Base-by-base conservation (phyloP, 306 rosid genomes). In the Malus asiatica region DNA sequence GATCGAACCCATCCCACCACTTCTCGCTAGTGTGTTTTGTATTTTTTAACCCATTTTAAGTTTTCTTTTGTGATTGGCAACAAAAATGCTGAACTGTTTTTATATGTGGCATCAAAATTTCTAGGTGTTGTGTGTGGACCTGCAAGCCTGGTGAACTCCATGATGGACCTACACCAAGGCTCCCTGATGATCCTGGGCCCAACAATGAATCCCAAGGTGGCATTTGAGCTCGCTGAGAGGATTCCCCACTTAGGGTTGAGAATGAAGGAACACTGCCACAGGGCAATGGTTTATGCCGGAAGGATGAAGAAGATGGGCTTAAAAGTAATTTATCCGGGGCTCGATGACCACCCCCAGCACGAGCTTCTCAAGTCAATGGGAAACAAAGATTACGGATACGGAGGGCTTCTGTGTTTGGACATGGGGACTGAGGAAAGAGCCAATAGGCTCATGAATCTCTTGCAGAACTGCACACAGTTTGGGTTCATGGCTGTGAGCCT, bases 81-180 rank as follows among this genome's bases (percentile, higher is more conserved):
- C 42, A 42, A 72, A 51, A 11, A 51, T 58, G 25, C 5, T 33
- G 1, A 33, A 60, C 20, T 15, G 12, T 23, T 40, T 58, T 19
- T 38, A 38, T 2, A 6, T 7, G 5, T 55, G 32, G 16, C 63
- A 61, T 70, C 35, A 62, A 44, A 23, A 29, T 33, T 22, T 16
- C 5, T 82, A 95, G 99, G 99, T 0, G 97, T 89, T 13, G 92
- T 95, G 19, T 95, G 97, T 68, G 99, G 99, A 65, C 76, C 90
- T 0, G 95, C 85, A 58, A 78, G 64, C n/a, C 75, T 95, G 6
- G 97, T 95, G 77, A 92, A 90, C 79, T 86, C 93, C 4, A 95
- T 95, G 98, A 92, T 95, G 99, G 90, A 92, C 60, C 88, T 95
- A 0, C 97, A 90, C n/a, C 99, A 95, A 79, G 98, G 99, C 4